Percentiles rank a stretch among this genome's conserved stretches.
phyloP scores from a whole-genome alignment of 164 flowering plant genomes.

The Chimonanthus praecox region DNA sequence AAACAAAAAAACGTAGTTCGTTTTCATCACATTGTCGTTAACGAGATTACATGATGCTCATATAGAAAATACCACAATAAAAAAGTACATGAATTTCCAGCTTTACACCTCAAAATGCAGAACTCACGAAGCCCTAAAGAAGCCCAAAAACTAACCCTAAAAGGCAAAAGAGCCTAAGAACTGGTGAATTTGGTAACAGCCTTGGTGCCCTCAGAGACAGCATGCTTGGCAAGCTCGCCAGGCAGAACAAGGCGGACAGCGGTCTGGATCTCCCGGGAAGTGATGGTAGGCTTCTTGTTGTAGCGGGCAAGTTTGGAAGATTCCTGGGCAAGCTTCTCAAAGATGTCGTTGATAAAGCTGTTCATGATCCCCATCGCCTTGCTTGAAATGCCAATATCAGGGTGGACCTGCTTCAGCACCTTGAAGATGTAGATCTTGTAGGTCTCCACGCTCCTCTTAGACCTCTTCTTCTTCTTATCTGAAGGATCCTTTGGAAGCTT shows the following conservation, averaged over 20 bases:
- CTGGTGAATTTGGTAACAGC: constrained; percentile 21
- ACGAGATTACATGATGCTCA: not conserved
- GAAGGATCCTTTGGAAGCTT: constrained; percentile 8
- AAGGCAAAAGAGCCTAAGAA: constrained; percentile 4
- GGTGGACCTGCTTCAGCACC: constrained; percentile 23
- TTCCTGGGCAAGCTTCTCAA: constrained; percentile 23
- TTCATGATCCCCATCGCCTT: constrained; percentile 27
- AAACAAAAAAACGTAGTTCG: too few species aligned
- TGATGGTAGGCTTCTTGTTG: constrained; percentile 22
- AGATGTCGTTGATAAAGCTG: constrained; percentile 19
- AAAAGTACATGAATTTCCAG: not conserved
- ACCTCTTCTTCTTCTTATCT: constrained; percentile 16
- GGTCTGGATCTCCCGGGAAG: constrained; percentile 21
- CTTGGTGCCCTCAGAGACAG: constrained; percentile 19
- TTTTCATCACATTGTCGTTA: too few species aligned
- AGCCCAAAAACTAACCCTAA: not conserved
- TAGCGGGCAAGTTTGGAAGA: constrained; percentile 17
- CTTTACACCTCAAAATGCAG: not conserved
- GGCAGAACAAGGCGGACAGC: constrained; percentile 16
- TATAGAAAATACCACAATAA: too few species aligned
- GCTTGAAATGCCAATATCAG: constrained; percentile 20
- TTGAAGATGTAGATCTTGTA: constrained; percentile 24
- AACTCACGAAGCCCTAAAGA: not conserved
- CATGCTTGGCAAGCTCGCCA: constrained; percentile 19
- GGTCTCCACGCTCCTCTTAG: constrained; percentile 13